Evolutionary conservation across 2,329 filamentous ascomycete species (phyloP).

Genomic region (Fusarium clavum): DNA sequence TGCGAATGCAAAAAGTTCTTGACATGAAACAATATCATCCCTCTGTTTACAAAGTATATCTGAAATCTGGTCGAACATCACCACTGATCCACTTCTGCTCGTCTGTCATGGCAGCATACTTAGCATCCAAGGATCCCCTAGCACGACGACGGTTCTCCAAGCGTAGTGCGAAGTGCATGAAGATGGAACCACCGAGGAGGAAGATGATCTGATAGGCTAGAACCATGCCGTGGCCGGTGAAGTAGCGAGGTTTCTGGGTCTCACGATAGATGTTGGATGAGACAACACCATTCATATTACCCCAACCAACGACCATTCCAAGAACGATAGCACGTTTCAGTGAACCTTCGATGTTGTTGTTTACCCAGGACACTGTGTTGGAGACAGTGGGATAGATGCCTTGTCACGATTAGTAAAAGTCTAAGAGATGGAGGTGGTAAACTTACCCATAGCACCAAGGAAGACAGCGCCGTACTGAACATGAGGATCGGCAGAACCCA

Average conservation of each 20-base stretch:
- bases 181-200: slow-evolving; percentile 70
- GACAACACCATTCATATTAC: slow-evolving; percentile 77
- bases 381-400: slow-evolving; percentile 79
- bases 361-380: slow-evolving; percentile 77
- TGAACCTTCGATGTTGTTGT: slow-evolving; percentile 73
- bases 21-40: fast-evolving
- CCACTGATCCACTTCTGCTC: slow-evolving; percentile 68
- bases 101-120: slow-evolving; percentile 65
- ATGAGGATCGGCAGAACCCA: slow-evolving; percentile 63
- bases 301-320: slow-evolving; percentile 81
- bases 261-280: slow-evolving; percentile 71
- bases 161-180: slow-evolving; percentile 69
- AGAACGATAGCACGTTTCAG: slow-evolving; percentile 77
- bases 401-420: slow-evolving; percentile 44
- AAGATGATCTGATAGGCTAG: slow-evolving; percentile 73
- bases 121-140: slow-evolving; percentile 66
- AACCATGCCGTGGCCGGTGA: slow-evolving; percentile 70
- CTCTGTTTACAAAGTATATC: slow-evolving; percentile 48
- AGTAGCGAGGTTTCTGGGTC: slow-evolving; percentile 47
- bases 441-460: slow-evolving; percentile 64
- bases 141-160: slow-evolving; percentile 69
- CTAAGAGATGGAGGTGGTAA: fast-evolving
- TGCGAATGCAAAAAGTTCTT: fast-evolving
- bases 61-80: slow-evolving; percentile 59
- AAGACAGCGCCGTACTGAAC: slow-evolving; percentile 77